Base-by-base conservation (phyloP, 805 yeast genomes). In the Kodamaea laetipori region DNA sequence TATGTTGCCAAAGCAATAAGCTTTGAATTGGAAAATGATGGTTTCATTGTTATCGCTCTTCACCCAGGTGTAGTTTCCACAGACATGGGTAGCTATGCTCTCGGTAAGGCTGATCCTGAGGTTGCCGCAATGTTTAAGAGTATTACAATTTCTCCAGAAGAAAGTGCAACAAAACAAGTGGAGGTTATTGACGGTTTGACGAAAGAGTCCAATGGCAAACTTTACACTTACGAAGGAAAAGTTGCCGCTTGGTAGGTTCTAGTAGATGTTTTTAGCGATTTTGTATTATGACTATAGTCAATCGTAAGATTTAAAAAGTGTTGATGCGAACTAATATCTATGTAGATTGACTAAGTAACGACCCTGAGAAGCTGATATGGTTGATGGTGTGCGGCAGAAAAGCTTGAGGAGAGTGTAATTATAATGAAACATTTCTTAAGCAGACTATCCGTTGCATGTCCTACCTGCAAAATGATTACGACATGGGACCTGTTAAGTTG, bases 1-100 rank as follows among this genome's bases (percentile, higher is more conserved):
- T 61, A 54, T 50, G 46, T 60, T 11, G 52, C 52, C 9, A 56
- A 48, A 31, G 56, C 57, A 15, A 27, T 69, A 28, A 48, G 61
- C 30, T 11, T 16, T 24, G 71, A 68, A 40, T 40, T 57, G 25
- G 46, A 17, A 1, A 21, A 33, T 18, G 57, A 61, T 27, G 62
- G 56, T 1, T 64, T 57, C 44, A 58, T 53, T 8, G 55, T 63
- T 31, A 48, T 66, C 16, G 49, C 68, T 9, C 10, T 68, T 10
- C 69, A 67, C 40, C 77, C 77, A 0, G 76, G 76, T 28, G 26
- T 58, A 8, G 73, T 71, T 10, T n/a, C 41, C n/a, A 65, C 68
- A 26, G 74, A 70, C 37, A 58, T 62, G 64, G 62, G 57, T 4
- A 41, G 24, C 3, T 31, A 16, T 13, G 48, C 38, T 26, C 6